Evolutionary conservation across 306 rosid species (phyloP), one percentile per base, ranked within the genome.

Genomic region (Quercus aquifolioides): DNA sequence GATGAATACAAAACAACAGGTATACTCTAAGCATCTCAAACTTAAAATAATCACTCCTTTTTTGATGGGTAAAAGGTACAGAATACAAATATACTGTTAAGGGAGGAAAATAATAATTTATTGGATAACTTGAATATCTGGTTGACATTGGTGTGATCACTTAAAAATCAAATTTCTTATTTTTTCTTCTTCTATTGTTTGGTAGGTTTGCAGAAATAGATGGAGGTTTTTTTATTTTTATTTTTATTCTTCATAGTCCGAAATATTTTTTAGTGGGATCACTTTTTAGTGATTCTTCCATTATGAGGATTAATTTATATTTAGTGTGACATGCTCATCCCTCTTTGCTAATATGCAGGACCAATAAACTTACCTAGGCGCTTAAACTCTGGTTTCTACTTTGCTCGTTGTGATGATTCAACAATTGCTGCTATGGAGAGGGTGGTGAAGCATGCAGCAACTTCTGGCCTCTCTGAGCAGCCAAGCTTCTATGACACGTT

Each of bases 361-460:
- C 91, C 98, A 69, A 87, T 90, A 77, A 95, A 95, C 86, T 74
- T 90, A 57, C 99, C 99, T 3, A 91, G 99, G 81, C 95, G 99
- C 82, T 85, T 95, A 89, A 95, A 95, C 92, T 95, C 98, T 18
- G 98, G 99, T 79, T 93, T 95, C 87, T 95, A 93, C 79, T 91
- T 89, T 86, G 98, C 91, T 81, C 90, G 79, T 82, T 90, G 96
- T 26, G 94, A 92, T 76, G 55, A 28, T 59, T 82, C 90, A 58
- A 95, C 99, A 28, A 87, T 90, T 85, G 84, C 94, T 59, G 99
- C 97, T 33, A 80, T 95, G 82, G 90, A 90, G 82, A 95, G 89
- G 87, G 98, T 95, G 71, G 97, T 93, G 82, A 90, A 73, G 82
- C 96, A 95, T 80, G 98, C 99, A 63, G 92, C 88, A 84, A 92